phyloP scores from a whole-genome alignment of 805 yeast species.

The Kodamaea hsintzibuensis region DNA sequence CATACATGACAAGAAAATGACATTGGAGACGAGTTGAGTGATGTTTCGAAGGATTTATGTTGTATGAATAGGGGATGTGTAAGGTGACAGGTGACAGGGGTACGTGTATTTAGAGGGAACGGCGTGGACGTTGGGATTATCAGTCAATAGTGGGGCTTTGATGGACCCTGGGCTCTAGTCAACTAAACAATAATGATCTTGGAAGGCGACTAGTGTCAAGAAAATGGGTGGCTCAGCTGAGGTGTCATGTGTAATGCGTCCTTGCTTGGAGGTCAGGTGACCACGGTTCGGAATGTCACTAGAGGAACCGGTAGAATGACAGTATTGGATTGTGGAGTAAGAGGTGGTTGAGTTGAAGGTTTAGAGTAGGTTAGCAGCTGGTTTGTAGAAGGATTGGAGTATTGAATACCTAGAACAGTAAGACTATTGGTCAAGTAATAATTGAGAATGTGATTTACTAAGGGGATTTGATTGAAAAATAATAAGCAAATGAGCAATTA shows the following conservation, averaged over 20 bases:
- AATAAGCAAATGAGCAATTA: too few species aligned
- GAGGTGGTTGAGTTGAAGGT: too few species aligned
- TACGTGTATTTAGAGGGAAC: too few species aligned
- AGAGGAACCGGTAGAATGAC: too few species aligned
- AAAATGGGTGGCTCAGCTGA: not conserved
- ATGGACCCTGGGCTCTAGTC: not conserved
- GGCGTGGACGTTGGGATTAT: too few species aligned
- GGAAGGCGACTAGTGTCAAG: not conserved
- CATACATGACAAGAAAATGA: not conserved
- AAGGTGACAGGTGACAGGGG: not conserved
- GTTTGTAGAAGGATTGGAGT: too few species aligned
- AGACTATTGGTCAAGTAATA: too few species aligned
- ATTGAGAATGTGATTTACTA: too few species aligned
- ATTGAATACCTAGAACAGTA: too few species aligned
- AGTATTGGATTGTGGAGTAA: too few species aligned
- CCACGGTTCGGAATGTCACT: not conserved
- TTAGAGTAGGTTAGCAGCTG: too few species aligned
- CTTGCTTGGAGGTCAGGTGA: not conserved
- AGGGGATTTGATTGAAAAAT: too few species aligned
- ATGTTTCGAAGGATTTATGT: not conserved
- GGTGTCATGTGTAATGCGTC: not conserved
- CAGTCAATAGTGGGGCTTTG: not conserved
- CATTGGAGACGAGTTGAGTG: not conserved
- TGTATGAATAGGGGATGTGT: not conserved
- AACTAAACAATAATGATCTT: not conserved